Base-by-base conservation (phyloP, 1,284 basidiomycete genomes). In the Rhodotorula sp. region DNA sequence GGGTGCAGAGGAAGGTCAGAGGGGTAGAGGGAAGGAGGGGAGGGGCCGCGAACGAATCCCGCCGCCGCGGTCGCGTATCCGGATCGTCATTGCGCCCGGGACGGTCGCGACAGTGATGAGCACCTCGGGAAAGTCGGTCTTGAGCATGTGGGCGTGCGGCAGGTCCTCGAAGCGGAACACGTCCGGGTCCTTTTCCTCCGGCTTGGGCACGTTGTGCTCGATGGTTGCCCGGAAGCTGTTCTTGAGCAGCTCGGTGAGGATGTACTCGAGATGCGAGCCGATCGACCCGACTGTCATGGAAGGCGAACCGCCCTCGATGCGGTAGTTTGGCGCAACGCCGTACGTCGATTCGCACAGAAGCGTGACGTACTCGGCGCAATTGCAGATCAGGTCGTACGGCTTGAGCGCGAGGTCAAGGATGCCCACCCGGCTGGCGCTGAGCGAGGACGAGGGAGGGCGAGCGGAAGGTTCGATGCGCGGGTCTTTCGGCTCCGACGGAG, bases 221-320 rank as follows among this genome's bases (percentile, higher is more conserved):
- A 91, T 88, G 0, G 91, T 94, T 9, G 93, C 93, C 37, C 93
- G 89, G 82, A 92, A 96, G 0, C 91, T 87, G 80, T 95, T 95
- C 82, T 95, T 95, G 58, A 93, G 84, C 57, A 93, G 86, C 80
- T 93, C 91, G 3, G 91, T 92, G 32, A 74, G 46, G 61, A 76
- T 76, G 63, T 77, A 74, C 81, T 94, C 92, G 50, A 95, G 85
- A 79, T 96, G 94, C 1, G 92, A 90, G 6, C 92, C 91, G 37
- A 94, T 88, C 78, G 92, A 93, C 25, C 91, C 92, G 78, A 71
- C 78, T 34, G 75, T 77, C 19, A 68, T 75, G 34, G 71, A 51
- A 41, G 71, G 72, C 73, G 71, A 80, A 50, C 74, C 74, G 56
- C 91, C 91, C 73, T 92, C 88, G 56, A 93, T 85, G 3, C 87